Evolutionary conservation across 352 stramenopile species (phyloP), one percentile per base, ranked within the genome.

Genomic region (Phytophthora tubulina): DNA sequence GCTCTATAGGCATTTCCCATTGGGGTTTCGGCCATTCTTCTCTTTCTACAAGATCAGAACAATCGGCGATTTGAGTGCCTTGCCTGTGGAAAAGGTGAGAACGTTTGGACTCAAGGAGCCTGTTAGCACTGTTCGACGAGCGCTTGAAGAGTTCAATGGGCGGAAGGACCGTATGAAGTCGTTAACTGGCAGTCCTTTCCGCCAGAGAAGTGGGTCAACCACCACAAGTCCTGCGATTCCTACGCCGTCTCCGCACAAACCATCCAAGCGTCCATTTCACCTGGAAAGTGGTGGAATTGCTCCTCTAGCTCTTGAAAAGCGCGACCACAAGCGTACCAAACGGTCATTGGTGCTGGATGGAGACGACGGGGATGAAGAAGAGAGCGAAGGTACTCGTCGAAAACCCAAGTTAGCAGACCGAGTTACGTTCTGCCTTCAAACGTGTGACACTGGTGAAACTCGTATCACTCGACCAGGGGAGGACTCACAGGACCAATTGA

Each of bases 21-120:
- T 87, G 27, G 71, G 58, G 5, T 90, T 93, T 50, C 72, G 83
- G 15, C 76, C 68, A 21, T 79, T 94, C 44, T 84, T 88, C 33
- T 78, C 75, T 17, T 89, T 88, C 10, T 85, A 88, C 74, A 89
- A 91, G 53, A 80, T 95, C 53, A 81, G 85, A 36, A 93, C 86
- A 0, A 79, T 95, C 32, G 84, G 88, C 27, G 81, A 95, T 67
- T 58, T 93, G 55, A 89, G 82, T 53, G 66, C 76, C 0, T 81
- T 88, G 63, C 54, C 72, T 0, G 42, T 82, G 11, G 72, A 83
- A 41, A 82, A 86, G 59, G 78, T 95, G 30, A 79, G 76, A 42
- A 80, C 78, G 21, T 85, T 95, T 39, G 84, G 79, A 2, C 69
- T 93, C 6, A 90, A 90, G 50, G 83, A 93, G 7, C 78, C 81